phyloP scores from a whole-genome alignment of 305 asterid genomes.

The Fraxinus greggii region DNA sequence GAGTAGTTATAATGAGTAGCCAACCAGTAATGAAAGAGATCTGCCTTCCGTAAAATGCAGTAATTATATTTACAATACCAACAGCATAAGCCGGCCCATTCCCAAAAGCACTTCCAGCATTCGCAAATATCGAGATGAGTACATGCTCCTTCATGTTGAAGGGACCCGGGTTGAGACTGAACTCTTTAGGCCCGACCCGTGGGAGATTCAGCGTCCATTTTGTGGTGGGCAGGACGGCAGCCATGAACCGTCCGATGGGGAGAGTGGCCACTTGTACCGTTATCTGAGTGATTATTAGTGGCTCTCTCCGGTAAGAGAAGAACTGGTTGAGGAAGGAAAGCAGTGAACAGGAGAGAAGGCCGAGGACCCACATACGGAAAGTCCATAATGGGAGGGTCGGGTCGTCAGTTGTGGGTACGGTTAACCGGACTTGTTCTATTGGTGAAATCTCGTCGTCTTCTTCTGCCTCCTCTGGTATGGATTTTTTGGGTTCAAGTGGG shows the following conservation, averaged over 20 bases:
- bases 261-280: conserved; percentile 41
- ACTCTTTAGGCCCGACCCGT: conserved; percentile 25
- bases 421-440: conserved; percentile 52
- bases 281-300: conserved; percentile 45
- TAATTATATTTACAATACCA: conserved; percentile 39
- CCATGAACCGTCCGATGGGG: conserved; percentile 52
- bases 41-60: conserved; percentile 34
- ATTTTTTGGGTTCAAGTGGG: conserved; percentile 3
- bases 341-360: conserved; percentile 39
- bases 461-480: neutral
- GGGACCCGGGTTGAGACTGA: conserved; percentile 63
- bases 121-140: conserved; percentile 55
- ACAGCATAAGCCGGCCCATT: conserved; percentile 51
- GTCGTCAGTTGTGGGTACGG: conserved; percentile 52
- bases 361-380: conserved; percentile 57
- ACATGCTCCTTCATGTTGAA: conserved; percentile 70
- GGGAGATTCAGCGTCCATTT: conserved; percentile 30
- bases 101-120: conserved; percentile 47
- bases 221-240: conserved; percentile 36
- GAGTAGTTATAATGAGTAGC: conserved; percentile 52
- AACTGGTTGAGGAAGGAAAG: conserved; percentile 55
- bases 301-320: conserved; percentile 46
- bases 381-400: conserved; percentile 52
- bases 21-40: conserved; percentile 44
- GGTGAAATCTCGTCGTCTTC: conserved; percentile 42